Evolutionary conservation across 73 alveolate genomes (phyloP), one percentile per base, ranked within the genome.

Genomic region (Tetrahymena thermophila): DNA sequence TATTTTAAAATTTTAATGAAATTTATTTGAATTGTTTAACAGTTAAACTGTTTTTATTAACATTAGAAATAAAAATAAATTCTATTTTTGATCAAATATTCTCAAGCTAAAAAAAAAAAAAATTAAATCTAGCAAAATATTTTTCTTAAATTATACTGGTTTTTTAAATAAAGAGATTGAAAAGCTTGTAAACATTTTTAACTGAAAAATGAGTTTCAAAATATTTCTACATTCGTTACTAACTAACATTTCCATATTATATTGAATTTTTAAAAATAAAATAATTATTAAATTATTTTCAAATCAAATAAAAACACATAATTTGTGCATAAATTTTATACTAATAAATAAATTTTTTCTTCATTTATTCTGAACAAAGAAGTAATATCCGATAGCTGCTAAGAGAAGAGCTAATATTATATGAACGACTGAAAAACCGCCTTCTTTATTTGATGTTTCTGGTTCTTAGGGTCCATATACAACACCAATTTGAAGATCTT

Each of bases 401-500:
- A 71, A 28, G 37, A 71, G 23, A 71, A 71, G 42, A 31, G 89
- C 89, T n/a, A 71, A 31, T 28, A 71, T 9, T 5, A 71, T 71
- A 31, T 71, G 89, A 28, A 31, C 17, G 31, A 71, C n/a, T 71
- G 89, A 71, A 34, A 71, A 71, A 71, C 40, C 11, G 17, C 89
- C 37, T 71, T 71, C 89, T n/a, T 71, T 71, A 11, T 15, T 71
- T 7, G 89, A 11, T 28, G 42, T 71, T 71, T 71, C 89, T 23
- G 35, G 21, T n/a, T 23, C 89, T 28, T 71, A 16, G n/a, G 89
- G 89, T 23, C 96, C 96, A 85, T 50, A 35, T n/a, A 95, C 83
- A 7, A 95, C 95, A 11, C 97, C 97, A 10, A 95, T 93, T 93
- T 95, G 89, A n/a, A 35, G 35, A 28, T 85, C 94, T 95, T 85